Base-by-base conservation (phyloP, 1,284 basidiomycete species). In the Cryptococcus sp. region DNA sequence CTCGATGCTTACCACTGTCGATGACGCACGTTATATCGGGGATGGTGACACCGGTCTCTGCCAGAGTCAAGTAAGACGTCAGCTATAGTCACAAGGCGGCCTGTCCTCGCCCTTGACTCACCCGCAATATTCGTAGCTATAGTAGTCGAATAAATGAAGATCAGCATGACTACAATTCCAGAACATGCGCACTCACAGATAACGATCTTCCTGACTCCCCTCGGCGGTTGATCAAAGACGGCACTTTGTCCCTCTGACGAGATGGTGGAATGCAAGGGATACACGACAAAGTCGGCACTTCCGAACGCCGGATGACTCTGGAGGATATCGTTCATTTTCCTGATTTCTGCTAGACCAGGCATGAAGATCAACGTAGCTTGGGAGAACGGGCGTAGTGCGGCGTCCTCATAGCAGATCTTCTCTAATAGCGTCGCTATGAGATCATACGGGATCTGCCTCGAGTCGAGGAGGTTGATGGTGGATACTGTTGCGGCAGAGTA, bases 1-100 rank as follows among this genome's bases (percentile, higher is more conserved):
- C 82, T 62, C 90, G 85, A 74, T 99, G 94, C 73, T 93, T 94
- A 50, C 96, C 96, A 0, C 88, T 86, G 75, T 99, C 96, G 57
- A 99, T 94, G 15, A 99, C 96, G 69, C 93, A 95, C 3, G 95
- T 98, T 58, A 98, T 91, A 71, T 99, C 96, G 5, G 95, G 95
- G 59, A 99, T 98, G 0, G 95, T 99, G 60, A 99, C 90, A 75
- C 95, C 95, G 16, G 92, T 96, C 75, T 96, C 92, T 27, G 90
- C 87, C 66, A 91, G 88, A 39, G 2, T 23, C 22, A 19, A 57
- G 20, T 27, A 1, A 19, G 35, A 17, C 11, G 19, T 5, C 47
- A 17, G 31, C 31, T 8, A 35, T 35, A 13, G 10, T 35, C 10
- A 10, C 10, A 4, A 2, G 13, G 13, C 2, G 13, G 2, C 7